Base-by-base conservation (phyloP, 225 moss, liverwort and hornwort genomes). In the Polytrichum commune region DNA sequence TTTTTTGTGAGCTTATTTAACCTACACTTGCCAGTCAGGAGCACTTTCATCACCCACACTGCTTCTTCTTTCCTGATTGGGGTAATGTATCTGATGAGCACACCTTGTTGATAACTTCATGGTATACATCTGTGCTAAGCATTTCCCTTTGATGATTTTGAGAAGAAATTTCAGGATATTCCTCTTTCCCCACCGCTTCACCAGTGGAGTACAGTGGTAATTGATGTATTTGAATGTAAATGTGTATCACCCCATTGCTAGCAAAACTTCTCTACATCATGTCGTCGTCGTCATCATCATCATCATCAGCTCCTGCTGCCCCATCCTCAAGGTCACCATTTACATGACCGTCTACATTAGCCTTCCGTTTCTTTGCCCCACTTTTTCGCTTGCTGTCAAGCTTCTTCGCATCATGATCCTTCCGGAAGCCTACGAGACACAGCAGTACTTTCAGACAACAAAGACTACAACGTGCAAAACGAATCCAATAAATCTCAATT, bases 331-430 rank as follows among this genome's bases (percentile, higher is more conserved):
- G 75, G 53, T 78, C 76, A 70, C 83, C 86, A 28, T 84, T 84
- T 26, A 69, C 72, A 61, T 78, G 3, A 3, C 7, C 66, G 27
- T 79, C 83, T 5, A 63, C 78, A 38, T 85, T 74, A 4, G 80
- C 76, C 73, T 89, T 85, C 70, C 85, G 76, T 75, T 89, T 81
- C 72, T 78, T 78, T 25, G 85, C 68, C 25, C 75, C 83, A 38
- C 68, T 75, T 69, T 80, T 88, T 70, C 78, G 78, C 72, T 86
- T 89, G 46, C 46, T 46, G 54, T 89, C 88, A 7, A 72, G 76
- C 68, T 89, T 89, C 79, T 89, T 89, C 13, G 79, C 78, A 53
- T 85, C 83, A 74, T 85, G 82, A 62, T 89, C 88, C 74, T 86
- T 80, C 63, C 88, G 80, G 69, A 83, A 86, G 55, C 76, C 88